Percentiles rank a stretch among this genome's conserved stretches.
phyloP scores from a whole-genome alignment of 2,329 filamentous ascomycete species.

The Phialophora verrucosa region DNA sequence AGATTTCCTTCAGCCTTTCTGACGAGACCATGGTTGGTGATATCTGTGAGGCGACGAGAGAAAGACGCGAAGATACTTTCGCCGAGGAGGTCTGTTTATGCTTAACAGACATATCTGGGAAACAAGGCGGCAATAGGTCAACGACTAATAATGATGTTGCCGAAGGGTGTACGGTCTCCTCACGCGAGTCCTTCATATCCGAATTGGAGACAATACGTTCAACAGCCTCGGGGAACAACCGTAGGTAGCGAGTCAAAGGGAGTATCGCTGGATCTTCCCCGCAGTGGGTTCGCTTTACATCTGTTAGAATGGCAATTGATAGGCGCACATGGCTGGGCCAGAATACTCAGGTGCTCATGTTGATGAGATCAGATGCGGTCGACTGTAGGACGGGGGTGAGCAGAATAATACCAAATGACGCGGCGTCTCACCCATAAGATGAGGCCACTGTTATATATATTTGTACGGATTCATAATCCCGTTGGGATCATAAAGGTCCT shows the following conservation, averaged over 20 bases:
- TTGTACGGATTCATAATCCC: conserved; percentile 99
- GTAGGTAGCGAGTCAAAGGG: not conserved
- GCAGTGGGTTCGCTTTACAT: not conserved
- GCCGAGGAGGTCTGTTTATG: not conserved
- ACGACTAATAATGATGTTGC: not conserved
- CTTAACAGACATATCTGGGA: not conserved
- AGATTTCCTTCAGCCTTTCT: conserved; percentile 30
- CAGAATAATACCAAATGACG: not conserved
- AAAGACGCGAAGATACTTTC: not conserved
- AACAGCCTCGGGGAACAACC: not conserved
- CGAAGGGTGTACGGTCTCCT: not conserved
- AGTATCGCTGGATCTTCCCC: not conserved
- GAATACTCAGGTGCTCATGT: not conserved
- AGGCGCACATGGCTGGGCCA: not conserved
- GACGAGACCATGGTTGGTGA: conserved; percentile 27
- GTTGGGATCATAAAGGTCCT: conserved; percentile 92
- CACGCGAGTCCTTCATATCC: not conserved
- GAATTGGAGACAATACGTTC: conserved; percentile 5
- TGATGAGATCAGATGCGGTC: not conserved
- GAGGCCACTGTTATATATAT: conserved; percentile 65
- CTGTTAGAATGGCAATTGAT: not conserved
- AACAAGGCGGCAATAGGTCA: not conserved
- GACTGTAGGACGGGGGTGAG: not conserved
- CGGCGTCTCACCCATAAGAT: not conserved
- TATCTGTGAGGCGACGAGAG: not conserved